phyloP scores from a whole-genome alignment of 2,329 filamentous ascomycete genomes.

The Dryadomyces sulphureus region DNA sequence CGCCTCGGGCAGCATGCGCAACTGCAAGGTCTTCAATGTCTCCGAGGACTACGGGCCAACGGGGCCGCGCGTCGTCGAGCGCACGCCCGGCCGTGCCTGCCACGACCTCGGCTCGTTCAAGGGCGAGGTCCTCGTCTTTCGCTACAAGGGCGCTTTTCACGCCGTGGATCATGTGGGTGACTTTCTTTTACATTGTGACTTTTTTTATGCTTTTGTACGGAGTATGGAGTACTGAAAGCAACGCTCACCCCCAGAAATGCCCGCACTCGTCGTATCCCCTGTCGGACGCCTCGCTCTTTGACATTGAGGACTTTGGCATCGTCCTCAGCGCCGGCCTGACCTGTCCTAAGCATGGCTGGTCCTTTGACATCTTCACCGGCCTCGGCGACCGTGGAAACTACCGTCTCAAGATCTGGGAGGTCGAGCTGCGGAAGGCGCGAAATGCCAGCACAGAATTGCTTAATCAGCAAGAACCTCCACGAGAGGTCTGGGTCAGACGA shows the following conservation, averaged over 20 bases:
- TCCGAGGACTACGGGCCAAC: slow-evolving; percentile 18
- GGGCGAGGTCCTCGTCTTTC: slow-evolving; percentile 52
- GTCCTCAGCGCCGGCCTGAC: slow-evolving; percentile 45
- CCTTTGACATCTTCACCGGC: slow-evolving; percentile 53
- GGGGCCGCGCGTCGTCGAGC: slow-evolving; percentile 18
- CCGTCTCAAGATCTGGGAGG: slow-evolving; percentile 47
- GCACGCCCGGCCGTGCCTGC: slow-evolving; percentile 19
- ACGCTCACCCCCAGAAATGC: slow-evolving; percentile 34
- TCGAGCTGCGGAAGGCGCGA: slow-evolving; percentile 31
- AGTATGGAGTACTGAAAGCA: not conserved
- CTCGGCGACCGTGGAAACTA: slow-evolving; percentile 47
- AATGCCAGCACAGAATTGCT: not conserved
- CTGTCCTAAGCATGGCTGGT: slow-evolving; percentile 58
- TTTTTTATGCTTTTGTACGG: not conserved
- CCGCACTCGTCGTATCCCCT: slow-evolving; percentile 54
- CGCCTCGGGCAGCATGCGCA: too few species aligned
- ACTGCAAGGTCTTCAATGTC: slow-evolving; percentile 45
- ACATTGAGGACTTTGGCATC: slow-evolving; percentile 54
- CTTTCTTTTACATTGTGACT: too few species aligned
- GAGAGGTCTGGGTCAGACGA: slow-evolving; percentile 28
- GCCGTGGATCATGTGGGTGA: slow-evolving; percentile 51
- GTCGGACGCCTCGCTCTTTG: slow-evolving; percentile 46
- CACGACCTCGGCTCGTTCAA: slow-evolving; percentile 23
- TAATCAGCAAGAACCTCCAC: too few species aligned
- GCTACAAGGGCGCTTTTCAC: slow-evolving; percentile 47